Conservation (phyloP, 1,284 basidiomycete species). For the Rhodotorula sp. region DNA sequence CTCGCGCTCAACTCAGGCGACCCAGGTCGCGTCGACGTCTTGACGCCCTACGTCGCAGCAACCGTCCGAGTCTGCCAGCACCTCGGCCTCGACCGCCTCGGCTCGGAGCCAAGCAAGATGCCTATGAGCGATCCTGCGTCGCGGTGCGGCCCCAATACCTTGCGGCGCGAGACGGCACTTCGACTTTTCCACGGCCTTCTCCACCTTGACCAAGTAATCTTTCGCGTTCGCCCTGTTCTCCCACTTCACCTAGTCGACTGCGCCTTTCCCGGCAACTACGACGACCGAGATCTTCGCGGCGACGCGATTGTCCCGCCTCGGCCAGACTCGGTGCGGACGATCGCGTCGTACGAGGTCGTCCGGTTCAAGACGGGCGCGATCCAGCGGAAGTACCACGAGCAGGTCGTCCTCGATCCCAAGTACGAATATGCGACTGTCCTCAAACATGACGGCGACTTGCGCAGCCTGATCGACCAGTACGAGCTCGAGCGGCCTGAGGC, state of each 20-base stretch:
- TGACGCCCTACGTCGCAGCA: conserved; percentile 23
- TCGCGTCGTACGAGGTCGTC: conserved; percentile 20
- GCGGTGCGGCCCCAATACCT: conserved; percentile 18
- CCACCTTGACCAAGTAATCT: conserved; percentile 27
- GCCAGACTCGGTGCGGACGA: conserved; percentile 19
- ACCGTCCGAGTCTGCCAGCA: conserved; percentile 19
- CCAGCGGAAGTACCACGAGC: conserved; percentile 27
- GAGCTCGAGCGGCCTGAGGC: conserved; percentile 28
- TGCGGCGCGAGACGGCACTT: conserved; percentile 32
- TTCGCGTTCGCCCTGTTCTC: conserved; percentile 15
- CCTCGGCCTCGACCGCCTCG: conserved; percentile 36
- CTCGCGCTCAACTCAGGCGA: conserved; percentile 28
- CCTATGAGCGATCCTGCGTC: conserved; percentile 29
- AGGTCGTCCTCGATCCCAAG: conserved; percentile 25
- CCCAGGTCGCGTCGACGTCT: conserved; percentile 15
- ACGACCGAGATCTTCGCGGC: conserved; percentile 28
- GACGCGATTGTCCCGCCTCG: conserved; percentile 17
- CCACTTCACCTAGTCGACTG: conserved; percentile 17
- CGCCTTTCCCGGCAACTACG: conserved; percentile 31
- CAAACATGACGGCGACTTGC: conserved; percentile 4
- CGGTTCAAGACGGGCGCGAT: conserved; percentile 19
- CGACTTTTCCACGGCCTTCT: conserved; percentile 23
- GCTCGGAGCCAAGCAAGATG: conserved; percentile 30
- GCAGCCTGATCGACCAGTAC: conserved; percentile 14
- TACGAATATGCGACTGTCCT: conserved; percentile 19